Conservation (phyloP, 2,329 filamentous ascomycete genomes). For the Botrytis byssoidea region DNA sequence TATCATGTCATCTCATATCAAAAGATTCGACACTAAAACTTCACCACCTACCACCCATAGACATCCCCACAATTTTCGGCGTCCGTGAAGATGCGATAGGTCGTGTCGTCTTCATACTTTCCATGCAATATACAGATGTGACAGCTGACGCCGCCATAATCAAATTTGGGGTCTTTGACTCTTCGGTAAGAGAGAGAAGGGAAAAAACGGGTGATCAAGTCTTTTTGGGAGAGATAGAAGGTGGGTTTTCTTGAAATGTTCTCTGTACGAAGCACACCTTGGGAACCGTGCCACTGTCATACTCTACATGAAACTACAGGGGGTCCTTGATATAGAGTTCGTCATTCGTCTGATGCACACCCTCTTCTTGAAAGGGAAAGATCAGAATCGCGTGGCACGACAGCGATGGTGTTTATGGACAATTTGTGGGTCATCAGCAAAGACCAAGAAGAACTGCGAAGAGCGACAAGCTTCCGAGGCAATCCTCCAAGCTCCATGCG, state of each 20-base stretch:
- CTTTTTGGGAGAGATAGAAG: not conserved
- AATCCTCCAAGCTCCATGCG: constrained; percentile 1
- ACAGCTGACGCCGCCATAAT: not conserved
- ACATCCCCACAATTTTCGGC: not conserved
- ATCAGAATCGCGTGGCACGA: constrained; percentile 27
- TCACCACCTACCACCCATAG: not conserved
- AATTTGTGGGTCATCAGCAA: not conserved
- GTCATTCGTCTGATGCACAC: constrained; percentile 33
- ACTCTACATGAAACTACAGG: constrained; percentile 30
- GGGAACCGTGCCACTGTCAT: constrained; percentile 1
- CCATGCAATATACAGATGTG: not conserved
- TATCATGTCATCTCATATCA: not conserved
- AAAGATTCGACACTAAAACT: not conserved
- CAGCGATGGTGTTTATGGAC: constrained; percentile 8
- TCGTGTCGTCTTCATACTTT: not conserved
- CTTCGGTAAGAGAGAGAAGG: not conserved
- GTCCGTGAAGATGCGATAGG: not conserved
- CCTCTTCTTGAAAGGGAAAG: constrained; percentile 1
- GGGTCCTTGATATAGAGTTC: constrained; percentile 21
- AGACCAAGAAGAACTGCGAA: not conserved
- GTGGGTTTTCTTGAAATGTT: not conserved
- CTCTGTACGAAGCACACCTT: not conserved
- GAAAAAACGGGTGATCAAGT: not conserved
- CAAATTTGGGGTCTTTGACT: not conserved
- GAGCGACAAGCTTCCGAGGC: not conserved